phyloP scores from a whole-genome alignment of 2,329 filamentous ascomycete species.

The Lasiodiplodia citricola region DNA sequence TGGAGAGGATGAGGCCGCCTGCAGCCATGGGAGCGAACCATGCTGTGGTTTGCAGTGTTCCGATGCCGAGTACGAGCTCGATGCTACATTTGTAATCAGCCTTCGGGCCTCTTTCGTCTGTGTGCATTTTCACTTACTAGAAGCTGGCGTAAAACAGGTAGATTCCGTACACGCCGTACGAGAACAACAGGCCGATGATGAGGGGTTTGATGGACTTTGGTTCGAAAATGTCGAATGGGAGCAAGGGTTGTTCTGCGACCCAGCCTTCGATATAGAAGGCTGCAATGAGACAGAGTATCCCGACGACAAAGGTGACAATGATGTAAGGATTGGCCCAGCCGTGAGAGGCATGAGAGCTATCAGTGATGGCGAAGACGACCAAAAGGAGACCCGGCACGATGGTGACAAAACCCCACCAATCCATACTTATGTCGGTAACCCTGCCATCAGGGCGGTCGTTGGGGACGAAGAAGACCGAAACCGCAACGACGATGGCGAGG shows the following conservation, averaged over 20 bases:
- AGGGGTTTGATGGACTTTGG: slow-evolving; percentile 66
- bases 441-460: slow-evolving; percentile 16
- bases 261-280: slow-evolving; percentile 76
- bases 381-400: slow-evolving; percentile 64
- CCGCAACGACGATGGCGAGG: background rate
- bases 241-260: slow-evolving; percentile 69
- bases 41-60: slow-evolving; percentile 64
- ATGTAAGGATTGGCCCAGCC: slow-evolving; percentile 79
- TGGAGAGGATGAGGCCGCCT: slow-evolving; percentile 70
- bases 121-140: slow-evolving; percentile 30
- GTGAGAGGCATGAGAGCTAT: slow-evolving; percentile 69
- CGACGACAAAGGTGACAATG: slow-evolving; percentile 67
- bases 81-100: slow-evolving; percentile 52
- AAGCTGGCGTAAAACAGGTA: slow-evolving; percentile 47
- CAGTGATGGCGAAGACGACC: slow-evolving; percentile 76
- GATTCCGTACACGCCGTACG: slow-evolving; percentile 45
- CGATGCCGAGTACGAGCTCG: slow-evolving; percentile 50
- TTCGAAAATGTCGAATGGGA: slow-evolving; percentile 72
- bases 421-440: slow-evolving; percentile 38
- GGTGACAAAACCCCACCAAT: slow-evolving; percentile 44
- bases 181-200: slow-evolving; percentile 50
- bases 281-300: slow-evolving; percentile 62
- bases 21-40: slow-evolving; percentile 72
- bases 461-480: slow-evolving; percentile 31
- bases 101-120: slow-evolving; percentile 29